These are phyloP conservation scores for Botrytis galanthina DNA, from an alignment of 2,329 filamentous ascomycete genomes.

Conservation along the genomic window DNA sequence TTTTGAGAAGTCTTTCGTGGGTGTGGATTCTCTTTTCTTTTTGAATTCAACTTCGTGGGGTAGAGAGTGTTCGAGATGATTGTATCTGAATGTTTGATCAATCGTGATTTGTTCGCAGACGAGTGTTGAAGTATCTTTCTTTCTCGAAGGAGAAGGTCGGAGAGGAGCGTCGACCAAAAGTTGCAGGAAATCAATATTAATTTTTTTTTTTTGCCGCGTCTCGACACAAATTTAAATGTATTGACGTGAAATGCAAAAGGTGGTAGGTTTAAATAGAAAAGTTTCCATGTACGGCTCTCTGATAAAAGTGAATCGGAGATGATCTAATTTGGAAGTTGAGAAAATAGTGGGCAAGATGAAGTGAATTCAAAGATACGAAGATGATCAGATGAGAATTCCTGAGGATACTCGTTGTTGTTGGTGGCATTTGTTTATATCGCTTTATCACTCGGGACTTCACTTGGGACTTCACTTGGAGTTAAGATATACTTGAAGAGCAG, in stretches of 20 bases:
- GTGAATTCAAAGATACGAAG: not conserved
- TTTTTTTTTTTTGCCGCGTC: not conserved
- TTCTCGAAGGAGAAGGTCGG: too few species aligned
- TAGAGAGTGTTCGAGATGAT: not conserved
- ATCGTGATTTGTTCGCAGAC: not conserved
- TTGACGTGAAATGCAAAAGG: too few species aligned
- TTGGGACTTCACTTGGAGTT: not conserved
- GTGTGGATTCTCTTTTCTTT: not conserved
- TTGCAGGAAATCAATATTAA: not conserved
- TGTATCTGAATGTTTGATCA: not conserved
- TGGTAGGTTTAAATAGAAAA: too few species aligned
- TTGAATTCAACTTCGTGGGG: not conserved
- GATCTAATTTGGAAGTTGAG: not conserved
- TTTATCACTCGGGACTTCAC: not conserved
- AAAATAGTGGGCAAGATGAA: not conserved
- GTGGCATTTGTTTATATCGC: not conserved
- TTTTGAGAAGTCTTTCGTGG: not conserved
- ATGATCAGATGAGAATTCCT: not conserved
- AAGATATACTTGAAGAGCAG: not conserved
- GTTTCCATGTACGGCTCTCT: fast-evolving
- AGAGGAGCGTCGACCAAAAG: not conserved
- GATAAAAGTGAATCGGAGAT: too few species aligned
- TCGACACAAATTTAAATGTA: not conserved
- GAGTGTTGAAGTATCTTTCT: not conserved
- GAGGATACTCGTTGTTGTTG: not conserved